Conservation (phyloP, 306 rosid species). For the Vigna reflexopilosa region DNA sequence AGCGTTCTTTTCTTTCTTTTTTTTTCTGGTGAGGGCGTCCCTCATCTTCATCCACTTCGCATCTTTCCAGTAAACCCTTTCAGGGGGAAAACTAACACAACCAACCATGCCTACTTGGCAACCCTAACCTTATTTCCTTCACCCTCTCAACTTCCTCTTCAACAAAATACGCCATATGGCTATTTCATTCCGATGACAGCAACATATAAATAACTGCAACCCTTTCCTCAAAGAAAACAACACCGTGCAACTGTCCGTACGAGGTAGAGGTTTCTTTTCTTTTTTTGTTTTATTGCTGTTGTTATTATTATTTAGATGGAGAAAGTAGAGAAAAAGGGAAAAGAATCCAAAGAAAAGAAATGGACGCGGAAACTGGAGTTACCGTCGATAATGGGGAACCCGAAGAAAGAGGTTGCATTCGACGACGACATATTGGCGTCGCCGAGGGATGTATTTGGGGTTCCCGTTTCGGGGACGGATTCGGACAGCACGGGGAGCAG, state of each 20-base stretch:
- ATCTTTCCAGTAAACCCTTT: slow-evolving; percentile 32
- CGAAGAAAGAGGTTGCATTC: background rate
- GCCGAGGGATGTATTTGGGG: slow-evolving; percentile 78
- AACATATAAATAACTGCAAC: no score
- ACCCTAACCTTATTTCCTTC: background rate
- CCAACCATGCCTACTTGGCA: slow-evolving; percentile 1
- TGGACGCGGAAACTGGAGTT: slow-evolving; percentile 39
- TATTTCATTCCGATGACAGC: no score
- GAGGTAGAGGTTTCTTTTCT: background rate
- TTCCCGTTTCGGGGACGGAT: slow-evolving; percentile 53
- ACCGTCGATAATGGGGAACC: background rate
- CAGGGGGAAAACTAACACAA: background rate
- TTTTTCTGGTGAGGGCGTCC: slow-evolving; percentile 29
- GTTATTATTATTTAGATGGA: background rate
- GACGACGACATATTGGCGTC: slow-evolving; percentile 52
- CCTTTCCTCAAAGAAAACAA: background rate
- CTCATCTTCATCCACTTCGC: background rate
- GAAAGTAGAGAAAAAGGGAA: slow-evolving; percentile 28
- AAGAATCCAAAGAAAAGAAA: slow-evolving; percentile 29
- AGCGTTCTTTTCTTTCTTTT: background rate
- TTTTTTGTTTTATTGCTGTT: no score
- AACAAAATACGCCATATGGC: background rate
- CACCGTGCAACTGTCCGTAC: background rate
- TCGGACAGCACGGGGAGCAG: slow-evolving; percentile 57
- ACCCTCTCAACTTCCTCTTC: no score